Evolutionary conservation across 2,329 filamentous ascomycete genomes (phyloP).

Genomic region (Epichloe sylvatica): DNA sequence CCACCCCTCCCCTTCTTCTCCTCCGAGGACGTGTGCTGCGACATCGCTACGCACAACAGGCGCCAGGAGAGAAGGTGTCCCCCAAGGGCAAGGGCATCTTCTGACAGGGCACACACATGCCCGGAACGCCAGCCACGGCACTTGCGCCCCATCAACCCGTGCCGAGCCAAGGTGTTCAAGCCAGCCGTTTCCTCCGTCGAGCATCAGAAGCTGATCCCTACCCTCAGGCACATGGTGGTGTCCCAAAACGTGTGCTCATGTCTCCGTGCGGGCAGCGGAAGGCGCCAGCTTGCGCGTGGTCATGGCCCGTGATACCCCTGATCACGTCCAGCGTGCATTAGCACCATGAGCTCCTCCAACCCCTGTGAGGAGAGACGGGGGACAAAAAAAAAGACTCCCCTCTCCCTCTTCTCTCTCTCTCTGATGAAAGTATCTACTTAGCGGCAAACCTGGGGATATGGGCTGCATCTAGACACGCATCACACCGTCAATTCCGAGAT

Average conservation of each 20-base stretch:
- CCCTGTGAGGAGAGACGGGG: neutral
- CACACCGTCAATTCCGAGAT: no score
- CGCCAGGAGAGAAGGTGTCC: no score
- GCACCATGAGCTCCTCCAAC: neutral
- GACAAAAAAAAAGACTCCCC: neutral
- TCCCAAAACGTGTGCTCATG: neutral
- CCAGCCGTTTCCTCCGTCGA: neutral
- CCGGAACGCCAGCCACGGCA: neutral
- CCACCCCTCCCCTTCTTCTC: neutral
- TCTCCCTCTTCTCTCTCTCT: neutral
- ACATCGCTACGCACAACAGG: no score
- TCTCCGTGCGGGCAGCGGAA: neutral
- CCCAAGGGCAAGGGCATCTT: neutral
- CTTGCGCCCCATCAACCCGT: neutral
- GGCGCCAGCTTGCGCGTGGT: neutral
- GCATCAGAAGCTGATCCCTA: neutral
- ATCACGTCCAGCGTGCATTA: neutral
- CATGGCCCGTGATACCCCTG: neutral
- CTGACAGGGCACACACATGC: neutral
- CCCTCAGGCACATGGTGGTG: neutral
- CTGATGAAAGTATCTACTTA: no score
- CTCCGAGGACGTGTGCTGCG: no score
- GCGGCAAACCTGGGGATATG: no score
- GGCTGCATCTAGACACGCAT: no score
- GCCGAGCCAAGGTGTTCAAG: neutral